Conservation (phyloP, 306 rosid species). For the Crotalaria pallida region DNA sequence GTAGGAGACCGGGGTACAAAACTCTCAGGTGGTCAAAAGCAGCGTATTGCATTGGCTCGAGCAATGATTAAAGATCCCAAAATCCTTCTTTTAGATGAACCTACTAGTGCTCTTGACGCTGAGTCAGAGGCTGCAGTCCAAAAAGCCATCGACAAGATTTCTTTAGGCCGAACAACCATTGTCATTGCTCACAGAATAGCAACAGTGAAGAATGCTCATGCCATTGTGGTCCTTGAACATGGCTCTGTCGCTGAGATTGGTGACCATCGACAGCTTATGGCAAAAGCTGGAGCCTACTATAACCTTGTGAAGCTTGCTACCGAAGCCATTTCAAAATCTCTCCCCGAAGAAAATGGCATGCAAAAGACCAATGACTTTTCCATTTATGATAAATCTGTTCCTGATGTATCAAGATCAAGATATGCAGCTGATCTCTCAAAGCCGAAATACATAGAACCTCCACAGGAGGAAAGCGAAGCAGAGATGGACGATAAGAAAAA, state of each 20-base stretch:
- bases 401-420: conserved; percentile 36
- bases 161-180: conserved; percentile 65
- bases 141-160: conserved; percentile 77
- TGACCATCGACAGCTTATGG: conserved; percentile 69
- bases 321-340: conserved; percentile 40
- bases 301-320: conserved; percentile 78
- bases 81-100: conserved; percentile 81
- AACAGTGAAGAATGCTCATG: conserved; percentile 61
- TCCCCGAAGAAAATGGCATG: conserved; percentile 15
- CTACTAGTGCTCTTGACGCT: conserved; percentile 91
- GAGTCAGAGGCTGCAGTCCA: conserved; percentile 75
- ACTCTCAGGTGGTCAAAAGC: conserved; percentile 95
- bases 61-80: conserved; percentile 84
- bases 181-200: conserved; percentile 88
- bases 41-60: conserved; percentile 81
- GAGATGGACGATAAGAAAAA: conserved; percentile 34
- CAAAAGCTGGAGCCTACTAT: conserved; percentile 56
- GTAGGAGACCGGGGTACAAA: conserved; percentile 81
- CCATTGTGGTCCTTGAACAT: conserved; percentile 68
- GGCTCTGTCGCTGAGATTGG: conserved; percentile 78
- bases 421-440: conserved; percentile 12
- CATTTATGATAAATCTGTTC: conserved; percentile 23
- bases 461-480: conserved; percentile 23
- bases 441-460: conserved; percentile 16
- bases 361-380: conserved; percentile 27